phyloP scores from a whole-genome alignment of 1,284 basidiomycete species.

The Irpex sp. region DNA sequence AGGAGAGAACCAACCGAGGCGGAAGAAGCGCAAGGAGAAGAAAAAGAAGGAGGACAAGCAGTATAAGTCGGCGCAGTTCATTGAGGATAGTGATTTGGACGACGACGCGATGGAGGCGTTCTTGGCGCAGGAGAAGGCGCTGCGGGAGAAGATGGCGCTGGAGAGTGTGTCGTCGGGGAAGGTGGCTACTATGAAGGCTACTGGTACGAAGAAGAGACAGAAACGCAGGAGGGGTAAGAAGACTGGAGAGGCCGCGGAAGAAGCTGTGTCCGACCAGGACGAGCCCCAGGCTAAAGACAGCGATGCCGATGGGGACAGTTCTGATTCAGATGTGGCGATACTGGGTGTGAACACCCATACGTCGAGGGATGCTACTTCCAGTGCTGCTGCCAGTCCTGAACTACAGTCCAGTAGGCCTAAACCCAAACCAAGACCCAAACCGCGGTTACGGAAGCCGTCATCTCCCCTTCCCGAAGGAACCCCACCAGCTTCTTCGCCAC shows the following conservation, averaged over 20 bases:
- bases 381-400: neutral
- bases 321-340: slow-evolving; percentile 9
- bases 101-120: slow-evolving; percentile 74
- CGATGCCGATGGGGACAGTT: neutral
- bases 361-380: neutral
- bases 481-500: slow-evolving; percentile 2
- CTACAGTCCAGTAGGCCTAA: slow-evolving; percentile 8
- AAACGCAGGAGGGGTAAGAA: slow-evolving; percentile 40
- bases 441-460: slow-evolving; percentile 12
- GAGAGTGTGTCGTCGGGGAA: slow-evolving; percentile 44
- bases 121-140: slow-evolving; percentile 67
- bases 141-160: slow-evolving; percentile 45
- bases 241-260: slow-evolving; percentile 17
- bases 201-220: slow-evolving; percentile 71
- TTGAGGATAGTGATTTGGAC: slow-evolving; percentile 85
- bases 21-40: slow-evolving; percentile 42
- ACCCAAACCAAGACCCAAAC: slow-evolving; percentile 23
- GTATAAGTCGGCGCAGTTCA: slow-evolving; percentile 89
- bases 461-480: neutral
- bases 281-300: neutral
- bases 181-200: slow-evolving; percentile 54
- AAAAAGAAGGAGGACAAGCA: slow-evolving; percentile 68
- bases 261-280: neutral
- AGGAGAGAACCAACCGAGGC: slow-evolving; percentile 39
- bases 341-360: neutral